Base-by-base conservation (phyloP, 208 protist genomes). In the Crithidia acanthocephali region DNA sequence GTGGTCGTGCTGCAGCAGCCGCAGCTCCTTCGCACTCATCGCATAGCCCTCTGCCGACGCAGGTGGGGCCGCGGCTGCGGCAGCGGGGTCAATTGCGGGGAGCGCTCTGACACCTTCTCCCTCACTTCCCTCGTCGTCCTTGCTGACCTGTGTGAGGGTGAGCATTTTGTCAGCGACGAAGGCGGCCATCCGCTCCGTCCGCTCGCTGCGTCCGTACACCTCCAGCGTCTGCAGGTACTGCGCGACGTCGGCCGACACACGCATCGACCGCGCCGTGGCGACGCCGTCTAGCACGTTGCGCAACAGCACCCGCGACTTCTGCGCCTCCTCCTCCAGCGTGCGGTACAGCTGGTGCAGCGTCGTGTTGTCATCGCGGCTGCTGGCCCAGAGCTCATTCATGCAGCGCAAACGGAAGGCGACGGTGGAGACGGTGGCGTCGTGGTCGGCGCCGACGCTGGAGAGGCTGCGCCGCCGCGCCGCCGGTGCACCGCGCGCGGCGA, bases 341-440 rank as follows among this genome's bases (percentile, higher is more conserved):
- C 92, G 84, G 62, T 85, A 95, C 48, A 92, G 84, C 48, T 86
- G 78, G 65, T 97, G 90, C 82, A 97, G 87, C 20, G 79, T 40
- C 2, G 77, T 81, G 66, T 97, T 97, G 28, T 95, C 93, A 35
- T 86, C 86, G 47, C 90, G 80, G 22, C 87, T 88, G 11, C 76
- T 79, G 50, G 84, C 68, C 90, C 93, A 97, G 40, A 95, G 77
- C 44, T 94, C 82, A 35, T 86, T 91, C 32, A 95, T 74, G 51
- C 82, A 80, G 35, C 64, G 84, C 35, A 97, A 69, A 62, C 94
- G 85, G 72, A 93, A 94, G 76, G 94, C 90, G 0, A 97, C 90
- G 0, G 90, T 87, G 28, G 85, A 84, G 15, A 97, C 73, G 3
- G 70, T 84, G 61, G 75, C 80, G 57, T 95, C 85, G 32, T 80